Conservation (phyloP, 768 basidiomycete genomes). For the Chalciporus pseudorubinellus region DNA sequence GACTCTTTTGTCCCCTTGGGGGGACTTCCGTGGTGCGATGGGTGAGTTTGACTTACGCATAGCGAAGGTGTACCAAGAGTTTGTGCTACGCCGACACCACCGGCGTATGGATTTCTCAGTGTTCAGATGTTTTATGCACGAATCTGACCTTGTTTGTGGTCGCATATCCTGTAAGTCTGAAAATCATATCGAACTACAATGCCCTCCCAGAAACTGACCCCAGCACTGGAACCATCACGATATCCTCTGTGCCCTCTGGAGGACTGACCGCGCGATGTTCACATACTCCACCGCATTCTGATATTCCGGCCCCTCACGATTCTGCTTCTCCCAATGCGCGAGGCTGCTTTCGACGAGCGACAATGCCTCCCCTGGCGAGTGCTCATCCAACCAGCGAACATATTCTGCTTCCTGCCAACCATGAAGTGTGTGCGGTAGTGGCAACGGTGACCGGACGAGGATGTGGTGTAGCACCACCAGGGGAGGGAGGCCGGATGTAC, state of each 20-base stretch:
- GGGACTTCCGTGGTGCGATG: conserved; percentile 1
- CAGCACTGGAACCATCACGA: conserved; percentile 9
- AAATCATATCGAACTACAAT: too few species aligned
- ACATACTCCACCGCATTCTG: conserved; percentile 58
- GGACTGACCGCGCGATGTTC: conserved; percentile 62
- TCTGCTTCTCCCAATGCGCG: conserved; percentile 74
- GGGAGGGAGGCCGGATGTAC: conserved; percentile 77
- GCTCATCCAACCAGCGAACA: conserved; percentile 93
- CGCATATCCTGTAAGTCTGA: too few species aligned
- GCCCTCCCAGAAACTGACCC: too few species aligned
- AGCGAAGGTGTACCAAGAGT: too few species aligned
- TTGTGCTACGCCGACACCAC: too few species aligned
- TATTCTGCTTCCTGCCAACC: conserved; percentile 97
- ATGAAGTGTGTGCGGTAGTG: conserved; percentile 85
- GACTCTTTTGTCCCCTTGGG: conserved; percentile 11
- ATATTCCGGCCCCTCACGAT: conserved; percentile 50
- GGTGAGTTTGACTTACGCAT: too few species aligned
- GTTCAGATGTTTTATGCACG: too few species aligned
- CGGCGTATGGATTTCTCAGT: too few species aligned
- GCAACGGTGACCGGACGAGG: conserved; percentile 81
- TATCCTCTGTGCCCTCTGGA: conserved; percentile 40
- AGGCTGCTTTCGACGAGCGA: conserved; percentile 79
- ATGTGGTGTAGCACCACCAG: conserved; percentile 91
- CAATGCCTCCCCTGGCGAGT: conserved; percentile 76
- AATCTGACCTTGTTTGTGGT: too few species aligned